Evolutionary conservation across 1,284 basidiomycete genomes (phyloP), one percentile per base, ranked within the genome.

Genomic region (Fomitopsis schrenkii): DNA sequence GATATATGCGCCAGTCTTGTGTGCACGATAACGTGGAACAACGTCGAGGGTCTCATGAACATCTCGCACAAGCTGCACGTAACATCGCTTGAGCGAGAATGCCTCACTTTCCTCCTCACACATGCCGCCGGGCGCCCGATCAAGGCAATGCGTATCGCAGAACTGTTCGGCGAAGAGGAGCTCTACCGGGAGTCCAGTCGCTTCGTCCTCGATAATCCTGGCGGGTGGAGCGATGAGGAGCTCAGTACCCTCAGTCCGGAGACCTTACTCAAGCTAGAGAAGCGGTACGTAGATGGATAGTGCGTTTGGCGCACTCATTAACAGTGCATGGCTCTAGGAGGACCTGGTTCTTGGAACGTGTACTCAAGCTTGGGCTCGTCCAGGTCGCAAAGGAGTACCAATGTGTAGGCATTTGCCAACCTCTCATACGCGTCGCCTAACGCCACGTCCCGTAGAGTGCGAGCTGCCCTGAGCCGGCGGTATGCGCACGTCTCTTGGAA

Each of bases 271-370:
- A 96, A 95, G 71, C 83, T 97, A 17, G 93, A 95, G 74, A 94
- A 93, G 73, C 79, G 92, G 91, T 91, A 57, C 33, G 79, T 69
- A 14, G 38, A 14, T 17, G 8, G 10, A 22, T 5, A 54, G 5
- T n/a, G 35, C 36, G 15, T 10, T n/a, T 10, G 5, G 17, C 22
- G 30, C 35, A 28, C 12, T 5, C 10, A 41, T 10, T 3, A 14
- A 30, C 28, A 6, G 3, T 2, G 22, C n/a, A 28, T 55, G 15
- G 22, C 28, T 17, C 28, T 17, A 93, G 91, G 42, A 84, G 94
- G 59, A 95, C 88, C 59, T 97, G 94, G 94, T 97, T 97, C 75
- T 83, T 97, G 38, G 95, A 98, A 73, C 86, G 95, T 12, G 87
- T 98, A 15, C 81, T 98, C 64, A 97, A 98, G 74, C 85, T 98